phyloP scores from a whole-genome alignment of 2,329 filamentous ascomycete species.

The Hymenotorrendiella dingleyae region DNA sequence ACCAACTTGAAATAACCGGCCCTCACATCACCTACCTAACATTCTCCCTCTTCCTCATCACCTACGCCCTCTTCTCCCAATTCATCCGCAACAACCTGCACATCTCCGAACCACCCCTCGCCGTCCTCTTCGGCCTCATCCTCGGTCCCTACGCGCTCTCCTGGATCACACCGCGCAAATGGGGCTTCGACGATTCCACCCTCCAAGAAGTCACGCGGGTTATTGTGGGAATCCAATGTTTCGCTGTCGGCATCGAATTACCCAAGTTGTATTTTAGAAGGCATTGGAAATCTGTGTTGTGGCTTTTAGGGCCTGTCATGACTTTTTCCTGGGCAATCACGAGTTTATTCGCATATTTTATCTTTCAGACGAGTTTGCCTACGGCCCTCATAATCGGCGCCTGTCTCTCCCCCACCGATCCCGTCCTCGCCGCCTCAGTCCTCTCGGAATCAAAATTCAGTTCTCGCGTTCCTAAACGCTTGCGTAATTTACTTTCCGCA shows the following conservation, averaged over 20 bases:
- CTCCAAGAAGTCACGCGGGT: constrained; percentile 67
- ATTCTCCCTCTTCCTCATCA: constrained; percentile 50
- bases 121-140: constrained; percentile 65
- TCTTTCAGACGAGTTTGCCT: constrained; percentile 40
- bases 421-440: constrained; percentile 48
- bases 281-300: constrained; percentile 26
- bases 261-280: constrained; percentile 38
- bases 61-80: constrained; percentile 54
- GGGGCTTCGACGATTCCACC: constrained; percentile 63
- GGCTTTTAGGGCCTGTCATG: constrained; percentile 25
- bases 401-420: constrained; percentile 51
- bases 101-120: constrained; percentile 52
- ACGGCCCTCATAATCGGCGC: constrained; percentile 46
- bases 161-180: constrained; percentile 52
- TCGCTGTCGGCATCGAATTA: constrained; percentile 66
- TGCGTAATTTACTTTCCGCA: constrained; percentile 45
- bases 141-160: constrained; percentile 63
- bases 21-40: constrained; percentile 54
- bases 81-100: constrained; percentile 54
- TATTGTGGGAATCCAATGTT: constrained; percentile 67
- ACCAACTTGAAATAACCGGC: constrained; percentile 48
- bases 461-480: constrained; percentile 42
- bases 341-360: constrained; percentile 38
- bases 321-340: constrained; percentile 36
- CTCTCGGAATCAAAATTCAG: constrained; percentile 48